Evolutionary conservation across 345 rosid species (phyloP).

Genomic region (Populus tremula): DNA sequence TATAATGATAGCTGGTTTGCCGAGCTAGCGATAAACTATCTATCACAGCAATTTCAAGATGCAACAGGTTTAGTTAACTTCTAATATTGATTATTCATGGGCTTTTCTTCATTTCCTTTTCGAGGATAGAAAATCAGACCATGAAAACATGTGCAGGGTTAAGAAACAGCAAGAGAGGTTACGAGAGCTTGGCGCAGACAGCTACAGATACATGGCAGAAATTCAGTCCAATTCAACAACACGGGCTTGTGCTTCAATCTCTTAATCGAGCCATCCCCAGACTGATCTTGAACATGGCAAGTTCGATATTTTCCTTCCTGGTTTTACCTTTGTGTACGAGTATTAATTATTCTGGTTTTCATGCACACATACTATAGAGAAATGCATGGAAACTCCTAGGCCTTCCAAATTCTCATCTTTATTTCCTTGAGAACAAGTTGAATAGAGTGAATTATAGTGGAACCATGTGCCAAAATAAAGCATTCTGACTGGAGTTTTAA

Average conservation of each 20-base stretch:
- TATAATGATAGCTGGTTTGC: slow-evolving; percentile 56
- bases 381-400: neutral
- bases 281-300: slow-evolving; percentile 48
- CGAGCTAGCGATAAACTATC: slow-evolving; percentile 49
- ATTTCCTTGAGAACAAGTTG: neutral
- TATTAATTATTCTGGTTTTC: neutral
- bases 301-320: neutral
- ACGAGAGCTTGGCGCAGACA: slow-evolving; percentile 68
- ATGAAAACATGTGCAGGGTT: slow-evolving; percentile 29
- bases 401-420: neutral
- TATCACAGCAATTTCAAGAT: slow-evolving; percentile 52
- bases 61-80: slow-evolving; percentile 42
- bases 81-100: neutral
- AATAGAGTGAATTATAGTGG: neutral
- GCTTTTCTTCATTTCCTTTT: neutral
- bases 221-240: slow-evolving; percentile 44
- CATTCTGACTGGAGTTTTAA: neutral
- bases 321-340: neutral
- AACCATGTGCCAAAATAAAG: neutral
- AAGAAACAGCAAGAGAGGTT: slow-evolving; percentile 43
- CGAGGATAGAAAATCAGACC: neutral
- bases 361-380: neutral
- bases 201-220: slow-evolving; percentile 44
- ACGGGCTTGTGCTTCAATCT: slow-evolving; percentile 56
- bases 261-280: slow-evolving; percentile 56